A percentile compares a stretch with the other conserved stretches of the same genome.
Evolutionary conservation across 441 rosid species (phyloP).

Genomic region (Pelargonium fulgidum): DNA sequence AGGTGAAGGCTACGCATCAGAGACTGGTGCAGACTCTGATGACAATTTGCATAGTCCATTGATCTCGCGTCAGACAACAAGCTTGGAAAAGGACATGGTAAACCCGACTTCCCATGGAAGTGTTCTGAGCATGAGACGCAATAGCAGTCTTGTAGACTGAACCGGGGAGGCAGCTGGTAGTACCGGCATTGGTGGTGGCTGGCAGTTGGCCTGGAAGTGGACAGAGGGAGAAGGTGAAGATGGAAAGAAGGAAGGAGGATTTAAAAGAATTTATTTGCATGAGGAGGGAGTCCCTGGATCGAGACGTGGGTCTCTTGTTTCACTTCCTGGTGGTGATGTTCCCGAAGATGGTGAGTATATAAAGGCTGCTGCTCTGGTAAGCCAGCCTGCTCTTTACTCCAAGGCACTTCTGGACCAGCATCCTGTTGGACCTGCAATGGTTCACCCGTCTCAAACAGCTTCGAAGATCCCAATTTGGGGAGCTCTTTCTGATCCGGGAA

Average conservation of each 20-base stretch:
- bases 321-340: conserved; percentile 45
- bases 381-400: conserved; percentile 61
- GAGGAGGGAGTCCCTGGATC: conserved; percentile 52
- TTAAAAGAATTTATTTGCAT: conserved; percentile 58
- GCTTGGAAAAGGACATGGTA: conserved; percentile 53
- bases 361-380: conserved; percentile 61
- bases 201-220: conserved; percentile 74
- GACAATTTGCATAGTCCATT: conserved; percentile 57
- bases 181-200: conserved; percentile 66
- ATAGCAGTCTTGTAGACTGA: conserved; percentile 52
- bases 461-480: conserved; percentile 48
- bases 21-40: conserved; percentile 50
- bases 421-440: conserved; percentile 58
- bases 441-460: conserved; percentile 43
- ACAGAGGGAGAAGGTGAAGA: conserved; percentile 44
- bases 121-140: conserved; percentile 47
- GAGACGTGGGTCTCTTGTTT: conserved; percentile 52
- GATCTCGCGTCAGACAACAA: conserved; percentile 62
- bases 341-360: conserved; percentile 45
- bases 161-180: conserved; percentile 37
- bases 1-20: conserved; percentile 41
- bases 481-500: conserved; percentile 65
- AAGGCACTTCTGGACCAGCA: conserved; percentile 40
- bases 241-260: conserved; percentile 51
- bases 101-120: conserved; percentile 49